Base-by-base conservation (phyloP, 305 asterid genomes). In the Petunia hybrid region DNA sequence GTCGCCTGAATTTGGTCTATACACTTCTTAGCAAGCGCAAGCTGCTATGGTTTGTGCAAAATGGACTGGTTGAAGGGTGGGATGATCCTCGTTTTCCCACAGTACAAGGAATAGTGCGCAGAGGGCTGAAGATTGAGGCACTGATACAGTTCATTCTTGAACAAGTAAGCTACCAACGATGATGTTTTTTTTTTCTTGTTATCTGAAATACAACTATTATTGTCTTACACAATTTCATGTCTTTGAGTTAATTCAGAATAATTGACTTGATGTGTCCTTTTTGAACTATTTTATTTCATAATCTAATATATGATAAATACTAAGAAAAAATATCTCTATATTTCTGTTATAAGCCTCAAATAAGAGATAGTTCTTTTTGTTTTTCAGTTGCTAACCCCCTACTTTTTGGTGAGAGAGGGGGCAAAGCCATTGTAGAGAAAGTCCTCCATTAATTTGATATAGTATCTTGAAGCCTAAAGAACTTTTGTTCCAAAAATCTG, bases 21-120 rank as follows among this genome's bases (percentile, higher is more conserved):
- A 95, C 99, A 46, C 97, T 95, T 92, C 97, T 95, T 66, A 95
- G 99, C 78, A 95, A 95, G 97, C 96, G 99, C 71, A 95, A 95
- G 88, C 90, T 95, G 81, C 91, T 95, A 12, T 95, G 99, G 98
- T 95, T 95, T 87, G 99, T 95, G 53, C 97, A 92, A 77, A 92
- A 94, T 82, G 99, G 98, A 35, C 91, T 91, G 85, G 98, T 95
- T 77, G 99, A 95, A 12, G 89, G 99, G 60, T 95, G 99, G 99
- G 98, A 95, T 85, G 99, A 95, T 88, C 93, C 99, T 77, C 96
- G 99, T 40, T 94, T 95, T 85, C 99, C 99, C 2, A 94, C 99
- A 2, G 99, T 94, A 65, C 99, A 95, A 87, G 99, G 99, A 70
- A 94, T 95, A 46, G 98, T 95, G 83, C 97, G 98, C 41, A 86